Percentiles rank a stretch among this genome's conserved stretches.
Evolutionary conservation across 257 asterid species (phyloP).

Genomic region (Anisodus acutangulus): DNA sequence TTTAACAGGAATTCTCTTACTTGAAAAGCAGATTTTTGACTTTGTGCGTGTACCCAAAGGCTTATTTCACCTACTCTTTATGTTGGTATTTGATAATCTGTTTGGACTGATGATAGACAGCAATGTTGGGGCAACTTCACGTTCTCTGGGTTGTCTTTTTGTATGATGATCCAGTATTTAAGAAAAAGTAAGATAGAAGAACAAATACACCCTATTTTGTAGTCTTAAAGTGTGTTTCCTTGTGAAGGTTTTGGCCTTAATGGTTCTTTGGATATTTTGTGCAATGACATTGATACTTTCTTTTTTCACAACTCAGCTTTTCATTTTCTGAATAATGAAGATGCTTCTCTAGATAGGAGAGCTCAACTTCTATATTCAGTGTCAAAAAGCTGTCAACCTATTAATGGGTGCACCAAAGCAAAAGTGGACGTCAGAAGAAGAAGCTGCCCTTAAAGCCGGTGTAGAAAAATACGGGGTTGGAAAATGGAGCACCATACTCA

Average conservation of each 20-base stretch:
- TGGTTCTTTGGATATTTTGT: not conserved
- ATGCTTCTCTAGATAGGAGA: conserved; percentile 16
- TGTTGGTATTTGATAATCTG: not conserved
- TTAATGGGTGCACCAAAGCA: conserved; percentile 98
- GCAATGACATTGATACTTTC: not conserved
- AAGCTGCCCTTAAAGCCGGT: conserved; percentile 98
- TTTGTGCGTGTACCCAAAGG: not conserved
- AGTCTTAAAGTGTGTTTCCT: not conserved
- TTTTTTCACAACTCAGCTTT: not conserved
- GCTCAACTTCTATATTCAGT: conserved; percentile 18
- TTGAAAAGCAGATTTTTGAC: not conserved
- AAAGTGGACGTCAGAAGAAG: conserved; percentile 98
- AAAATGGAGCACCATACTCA: conserved; percentile 97
- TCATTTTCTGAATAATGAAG: conserved; percentile 16
- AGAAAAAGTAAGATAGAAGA: not conserved
- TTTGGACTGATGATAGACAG: conserved; percentile 3
- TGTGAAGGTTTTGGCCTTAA: not conserved
- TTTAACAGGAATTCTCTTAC: not conserved
- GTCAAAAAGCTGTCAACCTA: conserved; percentile 26
- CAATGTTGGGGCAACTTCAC: not conserved
- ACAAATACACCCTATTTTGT: not conserved
- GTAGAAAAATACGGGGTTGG: conserved; percentile 83
- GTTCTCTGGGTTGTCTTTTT: not conserved
- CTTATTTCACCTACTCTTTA: conserved; percentile 7
- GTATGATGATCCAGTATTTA: not conserved